A percentile compares a stretch with the other conserved stretches of the same genome.
Evolutionary conservation across 176 grass and related monocot genomes (phyloP).

Genomic region (Paspalum vaginatum): DNA sequence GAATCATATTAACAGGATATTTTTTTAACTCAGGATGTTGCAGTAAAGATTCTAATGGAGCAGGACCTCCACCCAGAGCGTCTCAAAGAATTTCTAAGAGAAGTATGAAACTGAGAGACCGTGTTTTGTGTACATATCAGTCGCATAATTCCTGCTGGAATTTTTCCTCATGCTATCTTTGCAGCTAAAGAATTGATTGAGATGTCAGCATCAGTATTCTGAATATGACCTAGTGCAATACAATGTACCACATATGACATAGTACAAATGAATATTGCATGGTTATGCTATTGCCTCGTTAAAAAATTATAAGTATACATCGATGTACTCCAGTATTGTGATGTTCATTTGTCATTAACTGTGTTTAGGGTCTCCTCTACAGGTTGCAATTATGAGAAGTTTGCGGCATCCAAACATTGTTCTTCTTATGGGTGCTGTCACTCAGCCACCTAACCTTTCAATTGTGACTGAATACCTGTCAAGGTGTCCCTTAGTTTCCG

Average conservation of each 20-base stretch:
- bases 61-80: constrained; percentile 74
- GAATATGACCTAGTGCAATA: neutral
- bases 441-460: constrained; percentile 71
- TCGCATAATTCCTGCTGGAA: neutral
- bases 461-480: constrained; percentile 89
- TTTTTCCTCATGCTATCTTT: constrained; percentile 24
- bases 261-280: neutral
- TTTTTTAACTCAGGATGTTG: constrained; percentile 68
- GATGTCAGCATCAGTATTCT: neutral
- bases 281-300: constrained; percentile 14
- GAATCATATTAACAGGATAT: neutral
- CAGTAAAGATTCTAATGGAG: constrained; percentile 91
- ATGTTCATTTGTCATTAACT: constrained; percentile 28
- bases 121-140: neutral
- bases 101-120: constrained; percentile 49
- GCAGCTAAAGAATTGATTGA: neutral
- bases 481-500: constrained; percentile 54
- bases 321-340: neutral
- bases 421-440: constrained; percentile 98
- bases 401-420: constrained; percentile 93
- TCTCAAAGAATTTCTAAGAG: constrained; percentile 82
- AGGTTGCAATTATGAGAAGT: constrained; percentile 97
- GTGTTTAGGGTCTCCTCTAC: constrained; percentile 6
- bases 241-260: neutral
- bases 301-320: neutral